These are phyloP conservation scores for Mortierella hygrophila DNA, from an alignment of 192 early-diverging fungal genomes.

Conservation along the genomic window DNA sequence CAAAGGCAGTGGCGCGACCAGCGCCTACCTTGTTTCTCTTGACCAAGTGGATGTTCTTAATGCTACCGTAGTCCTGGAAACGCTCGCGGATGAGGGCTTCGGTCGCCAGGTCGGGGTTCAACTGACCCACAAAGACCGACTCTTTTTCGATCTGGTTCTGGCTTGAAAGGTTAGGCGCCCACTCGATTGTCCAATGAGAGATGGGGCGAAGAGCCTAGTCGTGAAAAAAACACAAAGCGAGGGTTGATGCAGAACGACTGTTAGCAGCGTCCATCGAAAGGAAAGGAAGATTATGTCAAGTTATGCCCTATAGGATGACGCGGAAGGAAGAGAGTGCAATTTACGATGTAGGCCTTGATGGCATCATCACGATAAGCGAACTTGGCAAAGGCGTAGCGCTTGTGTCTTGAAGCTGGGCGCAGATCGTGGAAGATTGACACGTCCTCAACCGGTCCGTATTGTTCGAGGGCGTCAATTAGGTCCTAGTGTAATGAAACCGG, in stretches of 20 bases:
- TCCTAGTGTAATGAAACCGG: conserved; percentile 22
- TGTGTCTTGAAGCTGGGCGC: conserved; percentile 45
- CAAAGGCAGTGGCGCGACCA: conserved; percentile 66
- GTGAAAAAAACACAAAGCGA: background rate
- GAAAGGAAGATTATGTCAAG: background rate
- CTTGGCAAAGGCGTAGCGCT: conserved; percentile 77
- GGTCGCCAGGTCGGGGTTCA: conserved; percentile 64
- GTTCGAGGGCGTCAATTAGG: conserved; percentile 54
- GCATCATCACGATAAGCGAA: conserved; percentile 80
- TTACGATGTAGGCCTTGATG: conserved; percentile 72
- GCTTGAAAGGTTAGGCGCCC: conserved; percentile 65
- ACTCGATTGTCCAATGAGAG: conserved; percentile 70
- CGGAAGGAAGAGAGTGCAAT: background rate
- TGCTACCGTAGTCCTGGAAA: conserved; percentile 70
- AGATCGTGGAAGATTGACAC: conserved; percentile 65
- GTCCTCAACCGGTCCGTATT: conserved; percentile 76
- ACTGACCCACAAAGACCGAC: conserved; percentile 75
- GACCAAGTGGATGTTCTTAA: conserved; percentile 63
- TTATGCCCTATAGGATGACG: background rate
- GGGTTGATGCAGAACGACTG: background rate
- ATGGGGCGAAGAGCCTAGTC: conserved; percentile 53
- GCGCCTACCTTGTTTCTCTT: conserved; percentile 45
- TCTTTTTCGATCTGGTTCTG: conserved; percentile 66
- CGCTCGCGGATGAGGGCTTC: conserved; percentile 59
- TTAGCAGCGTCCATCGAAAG: background rate